These are phyloP conservation scores for Pelagomonas calceolata DNA, from an alignment of 108 stramenopile species.

Conservation along the genomic window DNA sequence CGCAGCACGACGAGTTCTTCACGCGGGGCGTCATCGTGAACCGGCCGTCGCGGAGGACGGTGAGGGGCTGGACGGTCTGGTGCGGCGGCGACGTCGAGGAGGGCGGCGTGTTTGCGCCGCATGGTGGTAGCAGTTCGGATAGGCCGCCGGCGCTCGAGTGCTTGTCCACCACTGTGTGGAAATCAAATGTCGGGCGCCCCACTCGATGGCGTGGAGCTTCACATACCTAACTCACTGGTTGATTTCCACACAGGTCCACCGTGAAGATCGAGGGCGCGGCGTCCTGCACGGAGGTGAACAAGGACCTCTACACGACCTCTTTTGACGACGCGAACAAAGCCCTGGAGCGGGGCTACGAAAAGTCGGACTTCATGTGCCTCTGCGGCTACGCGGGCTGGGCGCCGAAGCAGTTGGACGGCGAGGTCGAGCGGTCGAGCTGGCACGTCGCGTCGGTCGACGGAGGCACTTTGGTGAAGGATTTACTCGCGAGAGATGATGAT, in stretches of 20 bases:
- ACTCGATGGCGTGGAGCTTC: too few relatives aligned
- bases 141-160: background rate
- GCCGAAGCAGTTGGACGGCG: conserved; percentile 49
- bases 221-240: too few relatives aligned
- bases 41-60: conserved; percentile 32
- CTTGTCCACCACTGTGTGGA: too few relatives aligned
- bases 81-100: conserved; percentile 1
- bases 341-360: conserved; percentile 35
- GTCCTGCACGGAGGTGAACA: background rate
- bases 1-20: conserved; percentile 47
- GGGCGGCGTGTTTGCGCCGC: background rate
- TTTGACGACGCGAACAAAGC: conserved; percentile 60
- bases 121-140: background rate
- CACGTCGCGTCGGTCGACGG: conserved; percentile 56
- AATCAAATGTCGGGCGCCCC: too few relatives aligned
- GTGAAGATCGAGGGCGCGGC: background rate
- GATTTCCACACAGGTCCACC: too few relatives aligned
- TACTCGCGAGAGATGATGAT: conserved; percentile 27
- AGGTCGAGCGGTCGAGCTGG: conserved; percentile 64
- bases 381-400: conserved; percentile 46
- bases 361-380: conserved; percentile 54
- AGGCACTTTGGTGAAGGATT: conserved; percentile 50
- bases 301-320: conserved; percentile 49
- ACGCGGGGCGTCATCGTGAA: conserved; percentile 54
- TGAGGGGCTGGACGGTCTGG: conserved; percentile 11